phyloP scores from a whole-genome alignment of 805 yeast genomes.

The Candida lessepsii region DNA sequence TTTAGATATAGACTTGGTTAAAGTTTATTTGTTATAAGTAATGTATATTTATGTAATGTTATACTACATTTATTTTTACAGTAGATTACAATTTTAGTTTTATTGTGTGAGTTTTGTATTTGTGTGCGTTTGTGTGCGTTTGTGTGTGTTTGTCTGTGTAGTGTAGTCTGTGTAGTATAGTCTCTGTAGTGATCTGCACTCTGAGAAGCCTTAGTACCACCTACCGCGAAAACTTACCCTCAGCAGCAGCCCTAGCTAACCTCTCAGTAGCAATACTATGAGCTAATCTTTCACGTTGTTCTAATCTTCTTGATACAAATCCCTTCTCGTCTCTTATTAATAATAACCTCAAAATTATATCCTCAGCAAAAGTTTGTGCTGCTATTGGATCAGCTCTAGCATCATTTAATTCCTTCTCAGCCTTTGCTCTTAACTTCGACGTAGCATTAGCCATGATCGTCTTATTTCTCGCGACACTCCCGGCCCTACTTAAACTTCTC shows the following conservation, averaged over 20 bases:
- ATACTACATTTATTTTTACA: too few relatives aligned
- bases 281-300: constrained; percentile 59
- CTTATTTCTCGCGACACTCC: constrained; percentile 56
- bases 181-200: too few relatives aligned
- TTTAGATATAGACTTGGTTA: too few relatives aligned
- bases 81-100: too few relatives aligned
- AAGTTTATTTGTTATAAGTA: constrained; percentile 7
- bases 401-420: constrained; percentile 43
- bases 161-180: too few relatives aligned
- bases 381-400: constrained; percentile 42
- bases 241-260: constrained; percentile 47
- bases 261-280: constrained; percentile 55
- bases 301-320: constrained; percentile 58
- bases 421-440: constrained; percentile 48
- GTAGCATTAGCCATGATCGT: constrained; percentile 76
- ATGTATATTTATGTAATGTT: constrained; percentile 12
- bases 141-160: too few relatives aligned
- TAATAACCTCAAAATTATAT: constrained; percentile 68
- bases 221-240: constrained; percentile 26
- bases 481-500: constrained; percentile 32
- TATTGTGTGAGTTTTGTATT: too few relatives aligned
- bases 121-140: too few relatives aligned
- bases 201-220: too few relatives aligned
- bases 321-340: constrained; percentile 61
- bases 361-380: constrained; percentile 52